Percentiles rank a stretch among this genome's conserved stretches.
Evolutionary conservation across 805 yeast genomes (phyloP).

Genomic region (Ogataea minuta): DNA sequence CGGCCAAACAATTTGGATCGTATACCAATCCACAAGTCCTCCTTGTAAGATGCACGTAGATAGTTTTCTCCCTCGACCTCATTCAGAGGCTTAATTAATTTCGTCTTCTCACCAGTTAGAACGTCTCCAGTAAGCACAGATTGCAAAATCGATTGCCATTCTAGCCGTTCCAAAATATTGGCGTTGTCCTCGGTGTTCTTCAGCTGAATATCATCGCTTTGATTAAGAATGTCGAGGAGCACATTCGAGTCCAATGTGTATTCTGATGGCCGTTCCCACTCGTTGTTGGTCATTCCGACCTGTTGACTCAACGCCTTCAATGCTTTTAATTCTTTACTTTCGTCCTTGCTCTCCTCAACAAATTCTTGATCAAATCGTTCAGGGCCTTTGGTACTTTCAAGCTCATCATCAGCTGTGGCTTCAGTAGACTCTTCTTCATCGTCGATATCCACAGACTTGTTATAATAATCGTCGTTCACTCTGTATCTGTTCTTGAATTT

Average conservation of each 20-base stretch:
- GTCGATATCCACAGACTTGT: slow-evolving; percentile 44
- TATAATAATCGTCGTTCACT: slow-evolving; percentile 51
- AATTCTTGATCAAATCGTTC: slow-evolving; percentile 20
- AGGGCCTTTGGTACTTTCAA: slow-evolving; percentile 20
- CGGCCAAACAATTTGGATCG: slow-evolving; percentile 80
- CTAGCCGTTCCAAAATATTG: slow-evolving; percentile 68
- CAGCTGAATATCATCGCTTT: slow-evolving; percentile 37
- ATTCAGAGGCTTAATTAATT: slow-evolving; percentile 51
- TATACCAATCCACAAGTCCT: slow-evolving; percentile 84
- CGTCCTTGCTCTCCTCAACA: slow-evolving; percentile 22
- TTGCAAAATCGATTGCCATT: slow-evolving; percentile 94
- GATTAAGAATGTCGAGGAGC: slow-evolving; percentile 31
- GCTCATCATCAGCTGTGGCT: slow-evolving; percentile 27
- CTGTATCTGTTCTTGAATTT: slow-evolving; percentile 32
- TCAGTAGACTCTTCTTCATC: slow-evolving; percentile 35
- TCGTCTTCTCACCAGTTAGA: slow-evolving; percentile 83
- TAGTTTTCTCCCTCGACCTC: slow-evolving; percentile 45
- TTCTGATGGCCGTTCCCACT: slow-evolving; percentile 35
- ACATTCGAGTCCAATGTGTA: slow-evolving; percentile 36
- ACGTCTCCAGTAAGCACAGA: slow-evolving; percentile 94
- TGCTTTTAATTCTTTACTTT: slow-evolving; percentile 29
- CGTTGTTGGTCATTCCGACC: slow-evolving; percentile 32
- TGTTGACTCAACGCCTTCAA: slow-evolving; percentile 32
- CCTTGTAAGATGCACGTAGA: slow-evolving; percentile 55
- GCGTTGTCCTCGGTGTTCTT: slow-evolving; percentile 29